phyloP scores from a whole-genome alignment of 768 basidiomycete species.

The Clitopilus hobsonii region DNA sequence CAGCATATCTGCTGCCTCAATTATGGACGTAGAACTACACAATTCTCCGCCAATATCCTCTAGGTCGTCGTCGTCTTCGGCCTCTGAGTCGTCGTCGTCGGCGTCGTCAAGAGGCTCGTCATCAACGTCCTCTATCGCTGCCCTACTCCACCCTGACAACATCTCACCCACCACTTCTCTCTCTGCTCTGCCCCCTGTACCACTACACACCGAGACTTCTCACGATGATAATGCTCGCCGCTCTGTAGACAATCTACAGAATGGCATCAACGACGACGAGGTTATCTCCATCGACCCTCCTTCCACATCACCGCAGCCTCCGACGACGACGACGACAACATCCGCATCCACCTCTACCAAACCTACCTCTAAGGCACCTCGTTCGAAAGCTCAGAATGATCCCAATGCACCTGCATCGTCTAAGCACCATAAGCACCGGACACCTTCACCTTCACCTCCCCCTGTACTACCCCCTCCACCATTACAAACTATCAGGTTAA shows the following conservation, averaged over 20 bases:
- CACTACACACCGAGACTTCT: not conserved
- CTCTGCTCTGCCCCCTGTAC: not conserved
- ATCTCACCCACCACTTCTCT: not conserved
- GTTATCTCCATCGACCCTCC: not conserved
- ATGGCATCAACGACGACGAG: slow-evolving; percentile 1
- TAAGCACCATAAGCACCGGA: slow-evolving; percentile 4
- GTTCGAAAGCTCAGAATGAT: not conserved
- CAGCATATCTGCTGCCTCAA: slow-evolving; percentile 10
- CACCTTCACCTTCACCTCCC: slow-evolving; percentile 15
- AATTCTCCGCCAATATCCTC: not conserved
- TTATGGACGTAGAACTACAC: not conserved
- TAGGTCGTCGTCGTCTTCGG: slow-evolving; percentile 3
- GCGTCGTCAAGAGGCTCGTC: slow-evolving; percentile 7
- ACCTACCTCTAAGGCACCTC: slow-evolving; percentile 14
- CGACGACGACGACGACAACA: slow-evolving; percentile 13
- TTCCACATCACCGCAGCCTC: not conserved
- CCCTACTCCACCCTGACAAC: slow-evolving; percentile 6
- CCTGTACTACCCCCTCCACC: slow-evolving; percentile 59
- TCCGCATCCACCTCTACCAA: slow-evolving; percentile 15
- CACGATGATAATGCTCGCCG: not conserved
- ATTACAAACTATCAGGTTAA: slow-evolving; percentile 60
- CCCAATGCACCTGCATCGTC: not conserved
- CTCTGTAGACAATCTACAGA: not conserved
- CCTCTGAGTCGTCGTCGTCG: slow-evolving; percentile 14
- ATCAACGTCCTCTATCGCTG: slow-evolving; percentile 4